Base-by-base conservation (phyloP, 768 basidiomycete genomes). In the Lentinus tigrinus region DNA sequence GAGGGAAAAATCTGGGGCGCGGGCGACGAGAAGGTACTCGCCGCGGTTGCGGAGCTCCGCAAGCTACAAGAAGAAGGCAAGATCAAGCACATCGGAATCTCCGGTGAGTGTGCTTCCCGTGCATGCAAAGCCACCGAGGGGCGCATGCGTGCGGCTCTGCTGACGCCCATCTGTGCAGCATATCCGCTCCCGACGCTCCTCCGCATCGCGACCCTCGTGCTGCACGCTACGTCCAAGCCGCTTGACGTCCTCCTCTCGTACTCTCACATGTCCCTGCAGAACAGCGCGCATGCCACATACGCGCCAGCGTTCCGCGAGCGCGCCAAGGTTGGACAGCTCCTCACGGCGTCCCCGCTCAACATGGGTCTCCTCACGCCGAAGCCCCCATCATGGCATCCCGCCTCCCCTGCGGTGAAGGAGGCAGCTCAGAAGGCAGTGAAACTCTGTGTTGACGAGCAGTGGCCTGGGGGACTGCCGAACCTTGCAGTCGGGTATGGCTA, bases 121-220 rank as follows among this genome's bases (percentile, higher is more conserved):
- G 3, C 47, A 31, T 11, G 34, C 4, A n/a, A n/a, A n/a, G n/a
- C n/a, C n/a, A n/a, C n/a, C n/a, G n/a, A n/a, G n/a, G n/a, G n/a
- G n/a, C 48, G 8, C 17, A 31, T 50, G 23, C 17, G 38, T 55
- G 31, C 55, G 54, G 21, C 37, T 1, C 19, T 27, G 28, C 43
- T 26, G 39, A 27, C 42, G 16, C 23, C 21, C 13, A 21, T 16
- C 40, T 16, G 5, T 42, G 17, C 67, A 93, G 93, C 89, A 0
- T 93, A 85, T 63, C 91, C 92, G 11, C 78, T 95, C 24, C 86
- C 92, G 9, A 87, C 88, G 0, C 79, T 95, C n/a, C 80, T 95
- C 27, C 87, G 93, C n/a, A 72, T 94, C 17, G 83, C 92, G 9
- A 79, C 92, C 34, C 77, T 94, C 50, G 81, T 93, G 60, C 76